Base-by-base conservation (phyloP, 805 yeast genomes). In the Pichia ethanolica region DNA sequence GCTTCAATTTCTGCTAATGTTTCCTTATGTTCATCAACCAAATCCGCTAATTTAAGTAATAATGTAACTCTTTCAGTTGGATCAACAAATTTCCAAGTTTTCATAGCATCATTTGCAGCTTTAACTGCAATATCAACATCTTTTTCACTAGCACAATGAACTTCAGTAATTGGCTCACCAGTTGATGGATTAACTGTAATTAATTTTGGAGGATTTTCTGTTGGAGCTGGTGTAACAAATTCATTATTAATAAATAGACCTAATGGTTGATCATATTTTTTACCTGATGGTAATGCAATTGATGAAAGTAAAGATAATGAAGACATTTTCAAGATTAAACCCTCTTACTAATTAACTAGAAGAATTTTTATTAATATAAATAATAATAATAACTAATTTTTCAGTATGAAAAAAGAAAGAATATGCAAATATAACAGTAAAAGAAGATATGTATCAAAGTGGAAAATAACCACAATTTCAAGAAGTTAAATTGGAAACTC, bases 221-320 rank as follows among this genome's bases (percentile, higher is more conserved):
- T 20, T 5, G 48, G 13, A 12, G 10, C 25, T 28, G 49, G 32
- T 33, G 62, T 56, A 35, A 70, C 67, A 63, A 74, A 78, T 60
- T 78, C 77, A 56, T 79, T 79, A 64, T 78, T 72, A 59, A 79
- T 78, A 63, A 78, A 82, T 53, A 81, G 67, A 7, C 87, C 88
- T n/a, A 79, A 52, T 37, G 86, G 87, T 57, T 79, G 84, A 28
- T 64, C 56, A 62, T 69, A 76, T 44, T 70, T 71, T 44, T 62
- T 57, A 45, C 83, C 83, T 39, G 71, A 73, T 25, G 84, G 82
- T 32, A 65, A 48, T 3, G 52, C 51, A 37, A 65, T 46, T 37
- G 59, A 56, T 12, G 45, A 32, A n/a, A 41, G 5, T 39, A 48
- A 39, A 36, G 51, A 42, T 30, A 48, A 12, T 13, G 43, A 9